phyloP scores from a whole-genome alignment of 768 basidiomycete species.

The Cystobasidium tubakii region DNA sequence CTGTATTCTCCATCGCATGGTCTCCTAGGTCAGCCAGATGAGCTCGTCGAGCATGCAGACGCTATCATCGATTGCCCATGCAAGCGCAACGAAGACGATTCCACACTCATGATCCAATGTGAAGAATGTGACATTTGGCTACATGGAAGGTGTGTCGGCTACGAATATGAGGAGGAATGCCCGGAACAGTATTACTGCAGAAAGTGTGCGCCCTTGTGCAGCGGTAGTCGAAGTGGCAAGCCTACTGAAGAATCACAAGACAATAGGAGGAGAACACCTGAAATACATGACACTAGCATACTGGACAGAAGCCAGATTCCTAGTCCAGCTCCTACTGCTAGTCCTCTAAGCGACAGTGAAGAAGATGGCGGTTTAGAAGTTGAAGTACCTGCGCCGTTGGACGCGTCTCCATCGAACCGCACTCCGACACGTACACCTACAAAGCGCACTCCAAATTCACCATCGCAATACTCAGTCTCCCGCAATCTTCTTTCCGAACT shows the following conservation, averaged over 20 bases:
- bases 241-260: background rate
- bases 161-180: constrained; percentile 5
- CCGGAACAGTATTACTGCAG: constrained; percentile 9
- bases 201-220: background rate
- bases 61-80: constrained; percentile 19
- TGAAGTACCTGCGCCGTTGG: background rate
- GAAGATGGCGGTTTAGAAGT: constrained; percentile 30
- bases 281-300: background rate
- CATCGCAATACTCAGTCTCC: constrained; percentile 2
- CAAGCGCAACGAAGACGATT: constrained; percentile 6
- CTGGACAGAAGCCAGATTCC: background rate
- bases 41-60: constrained; percentile 12
- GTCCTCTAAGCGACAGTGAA: background rate
- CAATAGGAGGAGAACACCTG: background rate
- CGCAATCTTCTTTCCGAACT: constrained; percentile 1
- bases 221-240: background rate
- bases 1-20: background rate
- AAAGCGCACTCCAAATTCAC: background rate
- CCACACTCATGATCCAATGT: constrained; percentile 27
- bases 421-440: constrained; percentile 6
- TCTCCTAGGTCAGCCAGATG: constrained; percentile 33
- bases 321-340: background rate
- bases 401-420: background rate
- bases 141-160: constrained; percentile 19
- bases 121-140: constrained; percentile 28